phyloP scores from a whole-genome alignment of 2,329 filamentous ascomycete species.

The Cladosporium colombiae region DNA sequence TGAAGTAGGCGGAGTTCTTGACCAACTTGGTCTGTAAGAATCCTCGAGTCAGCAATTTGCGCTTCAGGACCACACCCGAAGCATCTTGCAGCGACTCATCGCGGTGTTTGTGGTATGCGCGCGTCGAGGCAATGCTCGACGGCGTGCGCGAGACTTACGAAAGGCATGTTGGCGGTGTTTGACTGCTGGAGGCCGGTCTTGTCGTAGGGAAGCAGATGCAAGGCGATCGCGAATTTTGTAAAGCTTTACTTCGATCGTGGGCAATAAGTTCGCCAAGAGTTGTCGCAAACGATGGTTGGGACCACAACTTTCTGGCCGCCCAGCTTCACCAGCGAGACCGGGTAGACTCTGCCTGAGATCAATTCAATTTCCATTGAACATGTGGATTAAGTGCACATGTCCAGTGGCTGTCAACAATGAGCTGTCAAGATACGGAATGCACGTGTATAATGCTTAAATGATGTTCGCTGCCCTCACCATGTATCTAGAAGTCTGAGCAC shows the following conservation, averaged over 20 bases:
- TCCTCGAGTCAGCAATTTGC: slow-evolving; percentile 99
- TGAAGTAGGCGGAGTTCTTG: slow-evolving; percentile 99
- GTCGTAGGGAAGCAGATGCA: slow-evolving; percentile 10
- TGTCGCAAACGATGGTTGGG: slow-evolving; percentile 8
- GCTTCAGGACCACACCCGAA: slow-evolving; percentile 94
- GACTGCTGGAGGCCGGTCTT: slow-evolving; percentile 20
- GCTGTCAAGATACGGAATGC: too few relatives aligned
- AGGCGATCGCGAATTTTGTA: slow-evolving; percentile 13
- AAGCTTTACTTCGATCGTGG: neutral
- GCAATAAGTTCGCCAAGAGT: slow-evolving; percentile 16
- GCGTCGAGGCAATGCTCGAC: neutral
- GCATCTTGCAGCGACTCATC: slow-evolving; percentile 92
- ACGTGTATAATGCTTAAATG: too few relatives aligned
- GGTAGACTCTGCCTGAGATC: neutral
- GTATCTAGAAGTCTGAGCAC: neutral
- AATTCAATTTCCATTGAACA: neutral
- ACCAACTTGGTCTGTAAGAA: slow-evolving; percentile 75
- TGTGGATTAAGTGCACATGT: neutral
- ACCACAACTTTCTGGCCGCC: neutral
- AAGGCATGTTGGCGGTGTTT: slow-evolving; percentile 45
- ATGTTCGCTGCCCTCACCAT: too few relatives aligned
- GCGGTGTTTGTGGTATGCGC: slow-evolving; percentile 15
- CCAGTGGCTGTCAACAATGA: too few relatives aligned
- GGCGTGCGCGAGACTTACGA: slow-evolving; percentile 44
- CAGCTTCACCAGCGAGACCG: neutral